Evolutionary conservation across 2,329 filamentous ascomycete species (phyloP).

Genomic region (Malbranchea cinnamomea): DNA sequence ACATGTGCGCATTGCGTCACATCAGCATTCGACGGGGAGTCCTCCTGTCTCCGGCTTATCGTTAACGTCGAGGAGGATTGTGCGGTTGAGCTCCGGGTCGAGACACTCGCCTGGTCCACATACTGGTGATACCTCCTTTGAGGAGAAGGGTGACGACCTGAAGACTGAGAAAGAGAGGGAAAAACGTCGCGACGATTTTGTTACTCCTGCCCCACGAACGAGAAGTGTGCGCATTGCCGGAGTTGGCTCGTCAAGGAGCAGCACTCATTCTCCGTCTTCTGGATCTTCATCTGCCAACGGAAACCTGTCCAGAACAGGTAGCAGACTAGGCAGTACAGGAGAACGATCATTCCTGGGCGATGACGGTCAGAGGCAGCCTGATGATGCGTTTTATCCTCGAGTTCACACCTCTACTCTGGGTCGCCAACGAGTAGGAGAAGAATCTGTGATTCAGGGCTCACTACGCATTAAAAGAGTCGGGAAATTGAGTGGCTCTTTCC

Average conservation of each 20-base stretch:
- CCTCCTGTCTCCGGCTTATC: not conserved
- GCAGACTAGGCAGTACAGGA: constrained; percentile 20
- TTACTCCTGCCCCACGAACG: constrained; percentile 31
- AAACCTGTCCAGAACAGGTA: constrained; percentile 16
- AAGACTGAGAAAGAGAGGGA: constrained; percentile 6
- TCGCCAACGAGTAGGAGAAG: constrained; percentile 44
- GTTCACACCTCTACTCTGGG: too few species aligned
- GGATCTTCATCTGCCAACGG: constrained; percentile 21
- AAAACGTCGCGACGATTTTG: constrained; percentile 21
- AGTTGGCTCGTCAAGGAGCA: constrained; percentile 19
- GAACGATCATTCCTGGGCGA: constrained; percentile 18
- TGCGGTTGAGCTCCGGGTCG: constrained; percentile 23
- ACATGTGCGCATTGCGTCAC: constrained; percentile 22
- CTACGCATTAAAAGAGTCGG: constrained; percentile 64
- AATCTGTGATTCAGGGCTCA: constrained; percentile 52
- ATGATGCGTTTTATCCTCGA: constrained; percentile 20
- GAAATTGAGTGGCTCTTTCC: constrained; percentile 59
- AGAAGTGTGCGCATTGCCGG: constrained; percentile 28
- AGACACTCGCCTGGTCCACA: constrained; percentile 14
- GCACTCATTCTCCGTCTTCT: constrained; percentile 26
- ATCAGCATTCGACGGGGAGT: too few species aligned
- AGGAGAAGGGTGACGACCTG: constrained; percentile 18
- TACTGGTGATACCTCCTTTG: constrained; percentile 24
- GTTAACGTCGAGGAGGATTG: constrained; percentile 20
- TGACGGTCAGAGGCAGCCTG: constrained; percentile 17